Evolutionary conservation across 176 grass and related monocot genomes (phyloP).

Genomic region (barley (Hordeum vulgare)): MorexV3_pseudomolecules_assembly NC_058524.1:619354920-619355419

Average conservation of each 20-base stretch:
- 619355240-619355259: conserved; percentile 7
- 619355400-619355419: not conserved
- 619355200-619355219: not conserved
- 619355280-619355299: conserved; percentile 99
- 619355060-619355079: conserved; percentile 95
- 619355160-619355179: not conserved
- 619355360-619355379: conserved; percentile 98
- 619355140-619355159: not conserved
- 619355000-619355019: conserved; percentile 42
- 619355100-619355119: conserved; percentile 86
- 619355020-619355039: conserved; percentile 97
- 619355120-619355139: not conserved
- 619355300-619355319: conserved; percentile 96
- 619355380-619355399: conserved; percentile 54
- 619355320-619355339: conserved; percentile 84
- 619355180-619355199: not conserved
- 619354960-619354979: not conserved
- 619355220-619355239: not conserved
- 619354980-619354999: not conserved
- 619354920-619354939: not conserved
- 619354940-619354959: not conserved
- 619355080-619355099: conserved; percentile 85
- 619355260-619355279: not conserved
- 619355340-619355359: conserved; percentile 90
- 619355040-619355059: conserved; percentile 95